Evolutionary conservation across 768 basidiomycete genomes (phyloP).

Genomic region (Inosperma sp.): DNA sequence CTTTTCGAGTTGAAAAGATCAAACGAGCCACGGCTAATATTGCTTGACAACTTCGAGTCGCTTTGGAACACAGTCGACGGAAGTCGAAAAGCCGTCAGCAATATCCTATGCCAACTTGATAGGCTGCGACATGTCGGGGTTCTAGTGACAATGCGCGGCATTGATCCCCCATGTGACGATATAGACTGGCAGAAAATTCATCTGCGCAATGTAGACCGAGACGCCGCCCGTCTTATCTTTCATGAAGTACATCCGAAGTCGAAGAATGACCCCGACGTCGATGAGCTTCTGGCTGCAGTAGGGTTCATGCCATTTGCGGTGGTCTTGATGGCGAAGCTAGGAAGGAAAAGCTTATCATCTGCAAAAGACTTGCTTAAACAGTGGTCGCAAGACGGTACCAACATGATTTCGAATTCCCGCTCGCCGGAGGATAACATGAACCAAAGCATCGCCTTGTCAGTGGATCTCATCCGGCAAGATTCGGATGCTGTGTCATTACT

Average conservation of each 20-base stretch:
- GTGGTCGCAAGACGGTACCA: constrained; percentile 4
- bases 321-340: constrained; percentile 29
- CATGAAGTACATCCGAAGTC: constrained; percentile 17
- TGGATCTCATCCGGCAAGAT: constrained; percentile 2
- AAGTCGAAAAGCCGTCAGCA: constrained; percentile 20
- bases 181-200: constrained; percentile 22
- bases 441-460: constrained; percentile 2
- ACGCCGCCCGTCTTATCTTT: constrained; percentile 21
- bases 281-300: constrained; percentile 20
- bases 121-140: constrained; percentile 26
- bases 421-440: constrained; percentile 5
- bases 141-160: constrained; percentile 32
- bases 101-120: constrained; percentile 23
- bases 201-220: constrained; percentile 16
- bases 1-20: constrained; percentile 20
- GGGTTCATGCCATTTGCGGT: constrained; percentile 32
- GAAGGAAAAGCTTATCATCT: constrained; percentile 2
- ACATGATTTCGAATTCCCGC: constrained; percentile 6
- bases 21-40: constrained; percentile 25
- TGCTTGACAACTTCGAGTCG: constrained; percentile 41
- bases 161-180: constrained; percentile 23
- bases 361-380: constrained; percentile 12
- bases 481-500: constrained; percentile 2
- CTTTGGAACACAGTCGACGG: constrained; percentile 28
- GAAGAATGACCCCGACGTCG: constrained; percentile 19